A percentile compares a stretch with the other conserved stretches of the same genome.
phyloP scores from a whole-genome alignment of 495 filamentous ascomycete genomes.

The Aspergillus ostianus region DNA sequence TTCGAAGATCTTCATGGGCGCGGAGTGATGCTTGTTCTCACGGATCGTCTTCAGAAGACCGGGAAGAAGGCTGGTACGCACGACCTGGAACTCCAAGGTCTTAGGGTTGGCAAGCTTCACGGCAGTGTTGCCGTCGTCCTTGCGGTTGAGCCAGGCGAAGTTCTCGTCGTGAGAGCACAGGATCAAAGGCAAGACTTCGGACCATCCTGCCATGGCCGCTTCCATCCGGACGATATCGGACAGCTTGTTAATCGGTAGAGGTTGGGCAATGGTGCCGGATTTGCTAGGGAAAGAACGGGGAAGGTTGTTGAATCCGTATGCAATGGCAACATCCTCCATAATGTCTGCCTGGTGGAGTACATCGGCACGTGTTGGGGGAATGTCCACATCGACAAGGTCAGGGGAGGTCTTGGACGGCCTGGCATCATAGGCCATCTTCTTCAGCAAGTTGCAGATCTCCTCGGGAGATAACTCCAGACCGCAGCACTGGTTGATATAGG shows the following conservation, averaged over 20 bases:
- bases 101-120: conserved; percentile 94
- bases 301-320: conserved; percentile 94
- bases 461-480: conserved; percentile 71
- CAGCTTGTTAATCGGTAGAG: conserved; percentile 91
- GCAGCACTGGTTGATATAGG: conserved; percentile 90
- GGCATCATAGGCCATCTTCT: conserved; percentile 81
- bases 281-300: conserved; percentile 80
- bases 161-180: conserved; percentile 99
- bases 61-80: conserved; percentile 83
- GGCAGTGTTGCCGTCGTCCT: conserved; percentile 81
- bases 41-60: conserved; percentile 92
- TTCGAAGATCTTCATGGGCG: conserved; percentile 94
- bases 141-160: conserved; percentile 91
- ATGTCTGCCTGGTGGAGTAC: conserved; percentile 96
- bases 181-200: conserved; percentile 93
- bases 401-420: conserved; percentile 63
- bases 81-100: conserved; percentile 93
- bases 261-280: conserved; percentile 78
- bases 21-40: conserved; percentile 86
- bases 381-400: conserved; percentile 70
- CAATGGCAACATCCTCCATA: conserved; percentile 97
- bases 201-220: conserved; percentile 92
- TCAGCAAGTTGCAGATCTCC: conserved; percentile 71
- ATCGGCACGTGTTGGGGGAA: conserved; percentile 89
- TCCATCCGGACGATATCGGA: conserved; percentile 88